Evolutionary conservation across 345 rosid genomes (phyloP).

Genomic region (Passiflora organensis): DNA sequence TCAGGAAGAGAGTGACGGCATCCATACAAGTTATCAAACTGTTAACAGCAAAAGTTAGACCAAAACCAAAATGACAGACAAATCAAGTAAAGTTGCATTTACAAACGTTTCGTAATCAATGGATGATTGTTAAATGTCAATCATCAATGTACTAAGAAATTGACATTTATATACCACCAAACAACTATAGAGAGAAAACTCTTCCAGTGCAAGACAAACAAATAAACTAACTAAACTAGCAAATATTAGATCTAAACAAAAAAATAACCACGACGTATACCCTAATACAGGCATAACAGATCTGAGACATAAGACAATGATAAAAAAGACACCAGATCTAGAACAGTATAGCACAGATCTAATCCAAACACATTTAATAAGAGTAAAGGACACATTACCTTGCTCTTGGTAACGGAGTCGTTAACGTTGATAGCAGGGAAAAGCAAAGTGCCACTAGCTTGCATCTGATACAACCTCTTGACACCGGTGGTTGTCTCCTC

Average conservation of each 20-base stretch:
- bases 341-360: neutral
- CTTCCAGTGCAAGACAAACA: too few relatives aligned
- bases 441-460: slow-evolving; percentile 58
- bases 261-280: too few relatives aligned
- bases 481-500: slow-evolving; percentile 92
- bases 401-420: slow-evolving; percentile 99
- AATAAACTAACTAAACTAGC: too few relatives aligned
- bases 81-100: too few relatives aligned
- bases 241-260: neutral
- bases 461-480: slow-evolving; percentile 90
- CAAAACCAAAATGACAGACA: too few relatives aligned
- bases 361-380: neutral
- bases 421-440: slow-evolving; percentile 91
- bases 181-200: too few relatives aligned
- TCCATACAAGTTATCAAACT: slow-evolving; percentile 93
- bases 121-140: too few relatives aligned
- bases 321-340: slow-evolving; percentile 17
- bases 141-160: too few relatives aligned
- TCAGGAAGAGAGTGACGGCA: slow-evolving; percentile 99
- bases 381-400: slow-evolving; percentile 49
- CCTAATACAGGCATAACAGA: too few relatives aligned
- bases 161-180: too few relatives aligned
- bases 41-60: slow-evolving; percentile 12
- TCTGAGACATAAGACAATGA: too few relatives aligned
- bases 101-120: too few relatives aligned